Conservation (phyloP, 2,329 filamentous ascomycete genomes). For the Lojkania enalia region DNA sequence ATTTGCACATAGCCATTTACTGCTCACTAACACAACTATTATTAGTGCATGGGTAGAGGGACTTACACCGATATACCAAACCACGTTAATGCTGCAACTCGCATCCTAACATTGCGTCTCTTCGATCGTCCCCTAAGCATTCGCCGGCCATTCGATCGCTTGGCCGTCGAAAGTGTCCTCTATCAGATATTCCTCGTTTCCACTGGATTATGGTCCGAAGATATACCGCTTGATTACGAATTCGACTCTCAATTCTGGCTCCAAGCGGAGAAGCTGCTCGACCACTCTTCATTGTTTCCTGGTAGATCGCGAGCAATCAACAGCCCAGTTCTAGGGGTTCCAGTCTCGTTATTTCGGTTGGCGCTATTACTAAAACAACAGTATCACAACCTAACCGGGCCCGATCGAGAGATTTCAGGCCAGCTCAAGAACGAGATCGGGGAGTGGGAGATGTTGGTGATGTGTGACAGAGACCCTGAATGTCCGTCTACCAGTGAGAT, state of each 20-base stretch:
- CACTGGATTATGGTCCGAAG: slow-evolving; percentile 21
- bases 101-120: slow-evolving; percentile 15
- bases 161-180: slow-evolving; percentile 22
- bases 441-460: slow-evolving; percentile 17
- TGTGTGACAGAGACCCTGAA: slow-evolving; percentile 13
- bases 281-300: slow-evolving; percentile 13
- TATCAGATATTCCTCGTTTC: slow-evolving; percentile 23
- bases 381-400: slow-evolving; percentile 3
- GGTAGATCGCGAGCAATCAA: slow-evolving; percentile 14
- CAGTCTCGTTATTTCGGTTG: slow-evolving; percentile 18
- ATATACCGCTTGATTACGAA: slow-evolving; percentile 8
- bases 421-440: slow-evolving; percentile 14
- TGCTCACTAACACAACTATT: not conserved
- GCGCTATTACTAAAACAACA: slow-evolving; percentile 16
- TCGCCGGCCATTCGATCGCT: slow-evolving; percentile 15
- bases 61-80: slow-evolving; percentile 20
- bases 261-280: slow-evolving; percentile 14
- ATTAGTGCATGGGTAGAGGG: slow-evolving; percentile 14
- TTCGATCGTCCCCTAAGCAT: slow-evolving; percentile 8
- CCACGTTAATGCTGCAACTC: slow-evolving; percentile 17
- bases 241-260: slow-evolving; percentile 22
- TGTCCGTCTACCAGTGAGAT: not conserved
- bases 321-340: slow-evolving; percentile 21
- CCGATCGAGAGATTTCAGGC: not conserved
- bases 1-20: not conserved